Evolutionary conservation across 2,329 filamentous ascomycete genomes (phyloP).

Genomic region (Colletotrichum kahawae): DNA sequence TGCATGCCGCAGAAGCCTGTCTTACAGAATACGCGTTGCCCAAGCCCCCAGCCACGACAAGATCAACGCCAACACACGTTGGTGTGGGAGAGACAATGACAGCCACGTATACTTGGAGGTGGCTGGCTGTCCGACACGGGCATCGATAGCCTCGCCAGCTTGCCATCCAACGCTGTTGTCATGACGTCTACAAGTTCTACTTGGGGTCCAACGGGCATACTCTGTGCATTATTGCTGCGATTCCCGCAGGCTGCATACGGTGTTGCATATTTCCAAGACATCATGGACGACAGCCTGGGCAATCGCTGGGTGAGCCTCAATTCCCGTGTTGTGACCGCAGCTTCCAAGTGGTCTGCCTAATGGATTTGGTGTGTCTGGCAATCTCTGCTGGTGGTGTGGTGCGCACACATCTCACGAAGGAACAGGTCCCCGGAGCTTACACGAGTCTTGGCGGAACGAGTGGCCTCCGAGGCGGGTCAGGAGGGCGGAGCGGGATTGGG

Average conservation of each 20-base stretch:
- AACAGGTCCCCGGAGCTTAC: neutral
- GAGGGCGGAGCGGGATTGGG: slow-evolving; percentile 16
- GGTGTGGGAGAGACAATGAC: neutral
- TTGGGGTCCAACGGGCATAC: neutral
- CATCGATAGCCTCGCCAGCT: neutral
- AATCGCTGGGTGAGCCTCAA: neutral
- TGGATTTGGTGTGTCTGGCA: neutral
- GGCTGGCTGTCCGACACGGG: slow-evolving; percentile 11
- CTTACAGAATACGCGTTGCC: neutral
- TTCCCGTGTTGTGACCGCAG: neutral
- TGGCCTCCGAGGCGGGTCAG: neutral
- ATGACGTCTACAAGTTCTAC: neutral
- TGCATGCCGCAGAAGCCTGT: neutral
- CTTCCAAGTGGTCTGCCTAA: neutral
- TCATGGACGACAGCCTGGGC: neutral
- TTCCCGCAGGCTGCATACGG: neutral
- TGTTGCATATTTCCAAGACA: neutral
- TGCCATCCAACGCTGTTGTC: neutral
- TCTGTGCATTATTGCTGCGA: neutral
- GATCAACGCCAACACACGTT: neutral
- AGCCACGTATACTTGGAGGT: neutral
- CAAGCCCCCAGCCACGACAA: neutral
- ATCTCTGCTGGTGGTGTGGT: neutral
- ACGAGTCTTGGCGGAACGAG: slow-evolving; percentile 14
- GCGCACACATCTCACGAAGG: neutral